Base-by-base conservation (phyloP, 2,329 filamentous ascomycete species). In the Fusarium sambucinum region DNA sequence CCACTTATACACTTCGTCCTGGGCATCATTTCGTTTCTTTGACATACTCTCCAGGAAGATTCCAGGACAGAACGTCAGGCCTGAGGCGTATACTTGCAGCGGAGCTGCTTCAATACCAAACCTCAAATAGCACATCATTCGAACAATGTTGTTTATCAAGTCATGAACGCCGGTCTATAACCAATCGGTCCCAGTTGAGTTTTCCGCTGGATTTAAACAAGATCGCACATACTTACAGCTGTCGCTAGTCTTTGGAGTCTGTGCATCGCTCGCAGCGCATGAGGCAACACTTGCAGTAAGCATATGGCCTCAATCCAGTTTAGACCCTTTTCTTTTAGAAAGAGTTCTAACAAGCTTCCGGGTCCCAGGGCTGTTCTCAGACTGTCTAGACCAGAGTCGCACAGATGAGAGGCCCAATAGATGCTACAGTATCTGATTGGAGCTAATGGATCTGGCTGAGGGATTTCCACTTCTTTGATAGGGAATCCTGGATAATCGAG, bases 171-270 rank as follows among this genome's bases (percentile, higher is more conserved):
- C 19, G 10, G 21, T 16, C 14, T 41, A 16, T 23, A 14, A 4
- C 21, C 14, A 5, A 8, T 25, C 21, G 25, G 8, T 25, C 0
- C 2, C 21, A 2, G 4, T 16, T 2, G 0, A 17, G 21, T n/a
- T n/a, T n/a, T n/a, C n/a, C n/a, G n/a, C n/a, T n/a, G n/a, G n/a
- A n/a, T n/a, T n/a, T n/a, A n/a, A n/a, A n/a, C n/a, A n/a, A n/a
- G n/a, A n/a, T n/a, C n/a, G n/a, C n/a, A n/a, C n/a, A n/a, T n/a
- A n/a, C n/a, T n/a, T n/a, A n/a, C n/a, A n/a, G n/a, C n/a, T n/a
- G n/a, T n/a, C n/a, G n/a, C n/a, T n/a, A n/a, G n/a, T n/a, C n/a
- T n/a, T n/a, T n/a, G n/a, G n/a, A n/a, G n/a, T n/a, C n/a, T n/a
- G n/a, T n/a, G n/a, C n/a, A n/a, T n/a, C n/a, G n/a, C n/a, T n/a